Evolutionary conservation across 768 basidiomycete species (phyloP).

Genomic region (Tylopilus felleus): DNA sequence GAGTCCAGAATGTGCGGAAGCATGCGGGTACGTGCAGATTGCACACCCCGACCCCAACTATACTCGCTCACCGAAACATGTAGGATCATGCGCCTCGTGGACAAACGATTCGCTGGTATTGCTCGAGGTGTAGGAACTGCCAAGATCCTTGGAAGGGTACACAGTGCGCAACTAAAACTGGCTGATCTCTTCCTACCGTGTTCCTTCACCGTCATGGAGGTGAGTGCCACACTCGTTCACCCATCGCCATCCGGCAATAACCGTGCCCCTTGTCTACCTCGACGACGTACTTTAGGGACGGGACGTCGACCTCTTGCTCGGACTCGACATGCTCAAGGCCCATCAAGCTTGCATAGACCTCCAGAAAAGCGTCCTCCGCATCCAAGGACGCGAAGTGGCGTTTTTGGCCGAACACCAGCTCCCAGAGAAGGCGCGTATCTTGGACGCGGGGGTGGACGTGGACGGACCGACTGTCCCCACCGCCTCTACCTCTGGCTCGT

Average conservation of each 20-base stretch:
- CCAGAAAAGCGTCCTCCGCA: conserved; percentile 83
- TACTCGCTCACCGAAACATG: conserved; percentile 2
- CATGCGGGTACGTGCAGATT: conserved; percentile 67
- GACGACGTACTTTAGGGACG: conserved; percentile 54
- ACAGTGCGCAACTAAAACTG: conserved; percentile 89
- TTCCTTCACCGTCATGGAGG: conserved; percentile 95
- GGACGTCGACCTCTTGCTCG: conserved; percentile 92
- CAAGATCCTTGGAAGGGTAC: conserved; percentile 89
- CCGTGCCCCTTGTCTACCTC: background rate
- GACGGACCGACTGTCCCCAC: conserved; percentile 19
- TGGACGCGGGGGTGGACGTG: conserved; percentile 33
- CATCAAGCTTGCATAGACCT: conserved; percentile 97
- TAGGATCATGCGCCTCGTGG: conserved; percentile 91
- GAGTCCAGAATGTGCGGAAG: conserved; percentile 88
- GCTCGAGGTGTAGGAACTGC: conserved; percentile 95
- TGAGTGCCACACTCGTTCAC: conserved; percentile 26
- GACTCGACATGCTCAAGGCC: conserved; percentile 98
- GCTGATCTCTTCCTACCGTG: conserved; percentile 83
- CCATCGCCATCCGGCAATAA: background rate
- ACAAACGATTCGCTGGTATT: conserved; percentile 82
- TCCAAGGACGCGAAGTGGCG: conserved; percentile 81
- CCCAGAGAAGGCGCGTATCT: conserved; percentile 68
- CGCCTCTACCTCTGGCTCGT: conserved; percentile 12
- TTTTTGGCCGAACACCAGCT: conserved; percentile 96
- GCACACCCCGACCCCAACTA: background rate